These are phyloP conservation scores for Microsporum audouinii DNA, from an alignment of 2,329 filamentous ascomycete species.

Conservation along the genomic window DNA sequence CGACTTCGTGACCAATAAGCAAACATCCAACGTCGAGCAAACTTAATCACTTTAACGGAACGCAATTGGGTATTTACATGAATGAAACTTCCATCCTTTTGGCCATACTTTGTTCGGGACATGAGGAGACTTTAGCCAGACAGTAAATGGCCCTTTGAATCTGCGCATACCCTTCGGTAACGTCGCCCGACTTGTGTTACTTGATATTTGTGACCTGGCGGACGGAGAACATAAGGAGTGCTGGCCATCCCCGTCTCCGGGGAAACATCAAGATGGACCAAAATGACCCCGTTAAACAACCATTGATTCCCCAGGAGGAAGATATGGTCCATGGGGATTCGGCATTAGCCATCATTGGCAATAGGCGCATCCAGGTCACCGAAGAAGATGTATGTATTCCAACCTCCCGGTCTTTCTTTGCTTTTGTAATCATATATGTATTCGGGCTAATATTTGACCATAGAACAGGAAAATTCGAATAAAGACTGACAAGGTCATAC, in stretches of 20 bases:
- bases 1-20: too few species aligned
- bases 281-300: neutral
- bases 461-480: conserved; percentile 46
- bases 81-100: neutral
- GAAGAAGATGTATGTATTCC: conserved; percentile 26
- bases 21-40: neutral
- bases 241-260: neutral
- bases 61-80: neutral
- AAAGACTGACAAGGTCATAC: conserved; percentile 51
- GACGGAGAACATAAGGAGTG: neutral
- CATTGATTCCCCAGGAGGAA: neutral
- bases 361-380: conserved; percentile 7
- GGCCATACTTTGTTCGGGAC: neutral
- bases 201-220: too few species aligned
- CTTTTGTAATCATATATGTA: neutral
- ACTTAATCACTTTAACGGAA: neutral
- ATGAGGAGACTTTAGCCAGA: neutral
- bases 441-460: neutral
- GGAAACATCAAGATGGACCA: neutral
- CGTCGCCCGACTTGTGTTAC: neutral
- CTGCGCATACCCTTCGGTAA: neutral
- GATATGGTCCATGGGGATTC: neutral
- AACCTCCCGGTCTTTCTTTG: neutral
- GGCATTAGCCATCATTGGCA: conserved; percentile 6
- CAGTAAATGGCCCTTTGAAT: neutral